Evolutionary conservation across 805 yeast species (phyloP).

Genomic region (Dipodascus albidus): DNA sequence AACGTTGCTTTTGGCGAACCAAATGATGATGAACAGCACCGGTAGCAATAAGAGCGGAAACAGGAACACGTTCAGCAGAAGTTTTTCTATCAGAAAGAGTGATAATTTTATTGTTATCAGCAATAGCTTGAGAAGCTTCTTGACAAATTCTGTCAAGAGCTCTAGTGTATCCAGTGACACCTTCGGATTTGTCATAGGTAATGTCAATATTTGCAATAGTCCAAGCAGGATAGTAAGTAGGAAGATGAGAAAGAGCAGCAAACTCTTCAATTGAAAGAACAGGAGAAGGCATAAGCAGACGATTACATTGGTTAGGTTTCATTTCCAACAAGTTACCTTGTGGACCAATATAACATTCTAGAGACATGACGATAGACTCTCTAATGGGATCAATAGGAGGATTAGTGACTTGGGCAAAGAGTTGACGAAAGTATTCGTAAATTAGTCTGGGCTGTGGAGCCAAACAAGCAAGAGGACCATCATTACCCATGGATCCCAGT

Average conservation of each 20-base stretch:
- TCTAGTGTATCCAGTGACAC: slow-evolving; percentile 72
- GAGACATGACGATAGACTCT: slow-evolving; percentile 92
- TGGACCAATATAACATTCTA: slow-evolving; percentile 97
- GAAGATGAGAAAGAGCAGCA: slow-evolving; percentile 60
- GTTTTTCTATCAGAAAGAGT: slow-evolving; percentile 64
- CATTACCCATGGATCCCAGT: slow-evolving; percentile 97
- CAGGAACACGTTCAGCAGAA: slow-evolving; percentile 53
- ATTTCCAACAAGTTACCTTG: slow-evolving; percentile 92
- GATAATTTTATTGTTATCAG: slow-evolving; percentile 60
- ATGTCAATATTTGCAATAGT: slow-evolving; percentile 71
- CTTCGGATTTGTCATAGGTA: slow-evolving; percentile 75
- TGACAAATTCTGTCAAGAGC: slow-evolving; percentile 81
- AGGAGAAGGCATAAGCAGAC: slow-evolving; percentile 76
- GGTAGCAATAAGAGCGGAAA: slow-evolving; percentile 82
- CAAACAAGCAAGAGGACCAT: slow-evolving; percentile 87
- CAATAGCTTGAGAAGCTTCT: slow-evolving; percentile 78
- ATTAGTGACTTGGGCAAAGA: slow-evolving; percentile 96
- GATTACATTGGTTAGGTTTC: slow-evolving; percentile 84
- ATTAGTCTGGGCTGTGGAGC: slow-evolving; percentile 84
- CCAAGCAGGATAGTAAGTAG: slow-evolving; percentile 78
- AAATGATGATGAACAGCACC: slow-evolving; percentile 97
- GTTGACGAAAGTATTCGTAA: slow-evolving; percentile 89
- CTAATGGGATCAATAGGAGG: slow-evolving; percentile 98
- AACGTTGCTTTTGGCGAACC: slow-evolving; percentile 91
- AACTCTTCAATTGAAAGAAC: slow-evolving; percentile 65